Percentiles rank a stretch among this genome's conserved stretches.
These are phyloP conservation scores for Botryotinia narcissicola DNA, from an alignment of 2,329 filamentous ascomycete species.

Conservation along the genomic window DNA sequence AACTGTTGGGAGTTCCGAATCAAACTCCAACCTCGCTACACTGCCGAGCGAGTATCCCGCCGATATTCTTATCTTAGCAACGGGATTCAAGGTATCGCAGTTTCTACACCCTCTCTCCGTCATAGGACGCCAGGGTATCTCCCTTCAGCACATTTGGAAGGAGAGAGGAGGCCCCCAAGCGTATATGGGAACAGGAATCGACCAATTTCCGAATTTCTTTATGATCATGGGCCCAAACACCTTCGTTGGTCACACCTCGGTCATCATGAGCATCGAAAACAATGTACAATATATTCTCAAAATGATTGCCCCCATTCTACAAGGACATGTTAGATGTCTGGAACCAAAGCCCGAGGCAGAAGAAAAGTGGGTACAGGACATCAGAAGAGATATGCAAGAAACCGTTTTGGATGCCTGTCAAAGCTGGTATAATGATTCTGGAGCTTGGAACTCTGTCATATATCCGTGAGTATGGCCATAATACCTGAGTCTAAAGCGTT, in stretches of 20 bases:
- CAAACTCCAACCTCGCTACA: neutral
- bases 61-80: neutral
- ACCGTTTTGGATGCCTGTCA: neutral
- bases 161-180: constrained; percentile 55
- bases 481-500: neutral
- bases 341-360: constrained; percentile 51
- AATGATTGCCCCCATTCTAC: constrained; percentile 51
- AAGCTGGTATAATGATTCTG: neutral
- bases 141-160: constrained; percentile 51
- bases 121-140: neutral
- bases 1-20: neutral
- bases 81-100: neutral
- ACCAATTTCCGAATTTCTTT: constrained; percentile 59
- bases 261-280: constrained; percentile 56
- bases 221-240: constrained; percentile 59
- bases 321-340: constrained; percentile 44
- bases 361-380: constrained; percentile 45
- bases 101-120: neutral
- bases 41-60: neutral
- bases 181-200: constrained; percentile 56
- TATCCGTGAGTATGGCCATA: neutral
- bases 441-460: neutral
- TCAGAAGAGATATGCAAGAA: constrained; percentile 47
- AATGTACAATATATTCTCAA: constrained; percentile 54
- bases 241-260: constrained; percentile 54